Conservation (phyloP, 805 yeast genomes). For the Candida awuae region DNA sequence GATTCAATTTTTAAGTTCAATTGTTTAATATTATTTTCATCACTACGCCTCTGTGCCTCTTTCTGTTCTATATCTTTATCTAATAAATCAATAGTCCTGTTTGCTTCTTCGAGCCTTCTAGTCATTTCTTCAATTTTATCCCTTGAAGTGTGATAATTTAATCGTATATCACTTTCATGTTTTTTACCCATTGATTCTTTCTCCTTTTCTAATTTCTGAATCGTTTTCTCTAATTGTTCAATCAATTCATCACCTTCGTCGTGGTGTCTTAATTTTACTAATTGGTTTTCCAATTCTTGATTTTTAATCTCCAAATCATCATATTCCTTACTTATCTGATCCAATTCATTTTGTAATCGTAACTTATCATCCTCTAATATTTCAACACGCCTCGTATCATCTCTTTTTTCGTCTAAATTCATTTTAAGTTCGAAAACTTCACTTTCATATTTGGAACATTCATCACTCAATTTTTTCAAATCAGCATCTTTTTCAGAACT, state of each 20-base stretch:
- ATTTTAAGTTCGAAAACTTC: conserved; percentile 1
- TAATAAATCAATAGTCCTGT: conserved; percentile 12
- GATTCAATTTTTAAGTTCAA: conserved; percentile 6
- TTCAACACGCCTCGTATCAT: conserved; percentile 2
- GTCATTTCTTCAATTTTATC: conserved; percentile 9
- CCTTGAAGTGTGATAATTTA: background rate
- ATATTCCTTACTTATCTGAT: conserved; percentile 4
- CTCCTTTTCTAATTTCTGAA: conserved; percentile 9
- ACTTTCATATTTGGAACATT: conserved; percentile 2
- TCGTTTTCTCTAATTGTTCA: conserved; percentile 11
- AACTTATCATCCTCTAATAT: conserved; percentile 6
- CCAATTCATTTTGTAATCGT: conserved; percentile 8
- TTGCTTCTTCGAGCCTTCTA: conserved; percentile 11
- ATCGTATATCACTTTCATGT: conserved; percentile 2
- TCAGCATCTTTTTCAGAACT: conserved; percentile 2
- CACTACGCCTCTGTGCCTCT: conserved; percentile 6
- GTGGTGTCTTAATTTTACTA: conserved; percentile 1
- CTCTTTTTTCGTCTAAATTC: background rate
- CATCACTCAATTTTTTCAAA: conserved; percentile 3
- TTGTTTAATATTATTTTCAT: conserved; percentile 7
- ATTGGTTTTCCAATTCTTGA: conserved; percentile 4
- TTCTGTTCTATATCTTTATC: conserved; percentile 10
- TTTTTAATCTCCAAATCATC: conserved; percentile 11
- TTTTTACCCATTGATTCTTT: conserved; percentile 3
- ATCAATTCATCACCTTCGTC: conserved; percentile 20